Evolutionary conservation across 345 rosid species (phyloP).

Genomic region (Brassica juncea): DNA sequence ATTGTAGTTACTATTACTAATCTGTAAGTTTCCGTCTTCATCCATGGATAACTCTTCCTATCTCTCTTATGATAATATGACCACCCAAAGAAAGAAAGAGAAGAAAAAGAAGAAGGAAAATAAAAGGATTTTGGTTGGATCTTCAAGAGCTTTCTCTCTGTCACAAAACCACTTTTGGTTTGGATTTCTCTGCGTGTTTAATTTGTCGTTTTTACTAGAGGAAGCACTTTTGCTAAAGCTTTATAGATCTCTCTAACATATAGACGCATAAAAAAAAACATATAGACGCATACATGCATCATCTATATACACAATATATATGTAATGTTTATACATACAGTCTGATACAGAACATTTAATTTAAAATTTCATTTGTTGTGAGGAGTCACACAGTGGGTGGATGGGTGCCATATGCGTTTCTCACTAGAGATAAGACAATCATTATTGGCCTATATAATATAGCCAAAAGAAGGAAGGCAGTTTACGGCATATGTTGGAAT

Average conservation of each 20-base stretch:
- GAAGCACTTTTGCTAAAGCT: constrained; percentile 15
- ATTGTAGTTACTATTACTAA: constrained; percentile 35
- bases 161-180: constrained; percentile 19
- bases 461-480: background rate
- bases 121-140: constrained; percentile 19
- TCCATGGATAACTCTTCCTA: constrained; percentile 29
- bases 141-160: constrained; percentile 24
- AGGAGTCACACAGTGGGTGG: constrained; percentile 28
- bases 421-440: constrained; percentile 39
- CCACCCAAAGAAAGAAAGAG: background rate
- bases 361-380: constrained; percentile 5
- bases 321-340: background rate
- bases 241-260: constrained; percentile 29
- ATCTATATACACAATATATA: background rate
- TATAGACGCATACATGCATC: constrained; percentile 7
- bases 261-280: background rate
- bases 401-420: constrained; percentile 32
- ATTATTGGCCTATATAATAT: constrained; percentile 30
- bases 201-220: constrained; percentile 28
- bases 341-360: background rate
- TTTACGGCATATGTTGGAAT: constrained; percentile 22
- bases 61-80: constrained; percentile 12
- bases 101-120: background rate
- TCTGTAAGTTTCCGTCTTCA: constrained; percentile 39
- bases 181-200: constrained; percentile 20